Evolutionary conservation across 768 basidiomycete genomes (phyloP).

Genomic region (Termitomyces sp.): DNA sequence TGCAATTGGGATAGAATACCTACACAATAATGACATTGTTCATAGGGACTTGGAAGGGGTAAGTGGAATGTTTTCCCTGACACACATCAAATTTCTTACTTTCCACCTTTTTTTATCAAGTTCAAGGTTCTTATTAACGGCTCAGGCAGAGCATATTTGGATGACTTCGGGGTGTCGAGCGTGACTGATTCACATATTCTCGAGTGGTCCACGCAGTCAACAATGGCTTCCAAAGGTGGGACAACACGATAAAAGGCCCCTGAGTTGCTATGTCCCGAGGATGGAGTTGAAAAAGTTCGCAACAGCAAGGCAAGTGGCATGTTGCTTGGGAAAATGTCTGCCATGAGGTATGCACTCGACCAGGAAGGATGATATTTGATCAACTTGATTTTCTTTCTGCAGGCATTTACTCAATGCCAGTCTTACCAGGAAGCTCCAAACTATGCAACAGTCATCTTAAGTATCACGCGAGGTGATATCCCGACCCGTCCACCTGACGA

Average conservation of each 20-base stretch:
- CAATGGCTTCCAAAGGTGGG: conserved; percentile 1
- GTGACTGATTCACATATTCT: conserved; percentile 10
- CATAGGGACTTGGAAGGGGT: conserved; percentile 18
- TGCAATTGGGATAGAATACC: conserved; percentile 19
- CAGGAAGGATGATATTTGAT: background rate
- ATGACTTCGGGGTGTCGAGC: conserved; percentile 18
- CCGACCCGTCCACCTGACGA: conserved; percentile 2
- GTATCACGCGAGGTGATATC: conserved; percentile 5
- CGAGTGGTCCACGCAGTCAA: conserved; percentile 9
- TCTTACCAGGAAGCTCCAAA: conserved; percentile 13
- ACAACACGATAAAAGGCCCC: conserved; percentile 16
- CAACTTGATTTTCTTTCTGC: background rate
- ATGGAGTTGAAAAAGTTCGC: background rate
- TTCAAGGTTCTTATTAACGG: conserved; percentile 16
- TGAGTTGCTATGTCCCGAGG: conserved; percentile 9
- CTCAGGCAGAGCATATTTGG: conserved; percentile 12
- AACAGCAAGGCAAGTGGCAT: conserved; percentile 14
- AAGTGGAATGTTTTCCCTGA: background rate
- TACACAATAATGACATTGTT: background rate
- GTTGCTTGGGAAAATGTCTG: background rate
- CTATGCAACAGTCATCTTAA: conserved; percentile 9
- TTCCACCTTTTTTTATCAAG: background rate
- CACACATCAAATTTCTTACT: too few relatives aligned
- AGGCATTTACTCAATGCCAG: conserved; percentile 14
- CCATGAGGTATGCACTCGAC: conserved; percentile 11